phyloP scores from a whole-genome alignment of 2,329 filamentous ascomycete species.

The Nigrospora oryzae region DNA sequence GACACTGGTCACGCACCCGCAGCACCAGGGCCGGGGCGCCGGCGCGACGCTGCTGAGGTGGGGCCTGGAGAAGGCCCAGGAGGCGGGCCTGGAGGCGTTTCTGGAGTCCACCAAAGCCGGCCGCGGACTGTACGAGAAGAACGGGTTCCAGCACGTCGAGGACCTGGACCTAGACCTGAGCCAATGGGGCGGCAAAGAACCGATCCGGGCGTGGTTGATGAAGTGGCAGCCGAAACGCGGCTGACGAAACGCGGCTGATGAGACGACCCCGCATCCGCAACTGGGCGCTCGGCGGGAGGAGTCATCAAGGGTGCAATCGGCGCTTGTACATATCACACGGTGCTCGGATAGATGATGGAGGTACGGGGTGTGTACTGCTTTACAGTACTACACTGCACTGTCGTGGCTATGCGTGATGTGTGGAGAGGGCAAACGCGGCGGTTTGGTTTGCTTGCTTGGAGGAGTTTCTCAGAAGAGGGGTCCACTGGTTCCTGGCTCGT shows the following conservation, averaged over 20 bases:
- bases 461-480: no score
- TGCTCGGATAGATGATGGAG: no score
- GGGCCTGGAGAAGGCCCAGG: slow-evolving; percentile 26
- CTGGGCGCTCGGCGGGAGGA: no score
- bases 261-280: not conserved
- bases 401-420: no score
- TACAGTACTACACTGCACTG: no score
- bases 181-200: slow-evolving; percentile 18
- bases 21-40: slow-evolving; percentile 29
- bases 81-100: slow-evolving; percentile 22
- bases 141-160: slow-evolving; percentile 29
- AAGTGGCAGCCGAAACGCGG: slow-evolving; percentile 7
- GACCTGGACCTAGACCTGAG: slow-evolving; percentile 16
- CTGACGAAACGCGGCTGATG: no score
- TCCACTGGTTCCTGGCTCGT: no score
- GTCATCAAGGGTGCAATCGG: no score
- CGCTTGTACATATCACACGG: no score
- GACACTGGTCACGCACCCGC: slow-evolving; percentile 29
- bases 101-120: slow-evolving; percentile 27
- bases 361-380: no score
- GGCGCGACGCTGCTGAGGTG: slow-evolving; percentile 27
- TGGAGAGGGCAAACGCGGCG: no score
- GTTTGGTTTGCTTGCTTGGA: no score
- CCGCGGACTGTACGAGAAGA: slow-evolving; percentile 26
- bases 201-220: slow-evolving; percentile 17